Percentiles rank a stretch among this genome's conserved stretches.
phyloP scores from a whole-genome alignment of 768 basidiomycete genomes.

The Boletus sp. region DNA sequence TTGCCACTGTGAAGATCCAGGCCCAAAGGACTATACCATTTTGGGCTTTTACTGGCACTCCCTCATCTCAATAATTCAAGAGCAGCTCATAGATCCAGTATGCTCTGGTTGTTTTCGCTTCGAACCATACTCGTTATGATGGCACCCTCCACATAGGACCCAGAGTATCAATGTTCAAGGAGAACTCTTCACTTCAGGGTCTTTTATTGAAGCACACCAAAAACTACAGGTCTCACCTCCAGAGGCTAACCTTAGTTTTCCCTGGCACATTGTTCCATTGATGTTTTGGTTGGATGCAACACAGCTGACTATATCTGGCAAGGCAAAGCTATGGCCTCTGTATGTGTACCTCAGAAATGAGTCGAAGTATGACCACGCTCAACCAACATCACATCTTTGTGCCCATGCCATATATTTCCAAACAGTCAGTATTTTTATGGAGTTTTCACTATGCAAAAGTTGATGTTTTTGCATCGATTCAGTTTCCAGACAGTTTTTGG shows the following conservation, averaged over 20 bases:
- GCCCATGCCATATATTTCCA: conserved; percentile 10
- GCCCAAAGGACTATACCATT: too few relatives aligned
- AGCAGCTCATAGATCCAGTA: conserved; percentile 12
- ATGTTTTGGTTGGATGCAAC: neutral
- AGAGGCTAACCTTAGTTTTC: conserved; percentile 17
- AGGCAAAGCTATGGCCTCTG: conserved; percentile 7
- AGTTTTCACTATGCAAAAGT: neutral
- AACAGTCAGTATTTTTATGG: neutral
- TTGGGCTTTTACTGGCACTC: too few relatives aligned
- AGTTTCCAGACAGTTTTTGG: neutral
- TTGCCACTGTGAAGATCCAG: too few relatives aligned
- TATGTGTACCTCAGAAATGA: conserved; percentile 26
- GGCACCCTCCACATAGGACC: conserved; percentile 3
- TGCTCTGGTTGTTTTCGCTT: conserved; percentile 8
- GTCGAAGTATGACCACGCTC: conserved; percentile 23
- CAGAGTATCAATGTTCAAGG: conserved; percentile 1
- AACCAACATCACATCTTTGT: conserved; percentile 11
- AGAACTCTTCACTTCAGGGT: conserved; percentile 13
- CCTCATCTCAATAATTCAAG: neutral
- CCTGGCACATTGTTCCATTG: too few relatives aligned
- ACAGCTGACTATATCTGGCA: too few relatives aligned
- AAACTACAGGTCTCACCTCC: conserved; percentile 13
- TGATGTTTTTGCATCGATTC: too few relatives aligned
- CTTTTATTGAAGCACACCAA: conserved; percentile 11
- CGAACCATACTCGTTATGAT: too few relatives aligned